A percentile compares a stretch with the other conserved stretches of the same genome.
Evolutionary conservation across 2,329 filamentous ascomycete genomes (phyloP).

Genomic region (Beauveria varroae): DNA sequence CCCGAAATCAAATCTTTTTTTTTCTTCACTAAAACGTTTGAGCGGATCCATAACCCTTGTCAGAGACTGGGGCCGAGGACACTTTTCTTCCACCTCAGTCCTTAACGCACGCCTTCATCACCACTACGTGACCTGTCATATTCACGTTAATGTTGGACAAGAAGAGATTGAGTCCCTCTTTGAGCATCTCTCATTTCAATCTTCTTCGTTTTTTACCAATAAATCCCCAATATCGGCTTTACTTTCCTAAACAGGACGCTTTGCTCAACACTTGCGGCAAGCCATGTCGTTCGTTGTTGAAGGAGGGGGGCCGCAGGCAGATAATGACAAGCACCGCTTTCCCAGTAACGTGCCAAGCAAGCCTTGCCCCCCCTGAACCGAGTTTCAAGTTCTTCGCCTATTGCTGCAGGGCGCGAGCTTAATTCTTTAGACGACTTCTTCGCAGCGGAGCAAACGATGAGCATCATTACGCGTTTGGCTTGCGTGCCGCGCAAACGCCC

Average conservation of each 20-base stretch:
- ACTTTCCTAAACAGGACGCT: too few species aligned
- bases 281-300: background rate
- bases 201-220: too few species aligned
- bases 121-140: slow-evolving; percentile 7
- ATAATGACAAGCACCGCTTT: background rate
- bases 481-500: background rate
- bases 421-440: background rate
- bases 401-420: background rate
- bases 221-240: too few species aligned
- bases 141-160: background rate
- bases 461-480: background rate
- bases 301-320: background rate
- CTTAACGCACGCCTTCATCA: background rate
- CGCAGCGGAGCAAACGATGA: too few species aligned
- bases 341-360: background rate
- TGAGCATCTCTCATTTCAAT: too few species aligned
- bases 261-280: too few species aligned
- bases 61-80: background rate
- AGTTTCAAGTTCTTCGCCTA: background rate
- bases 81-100: background rate
- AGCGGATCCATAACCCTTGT: background rate
- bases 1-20: background rate
- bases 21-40: background rate
- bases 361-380: background rate
- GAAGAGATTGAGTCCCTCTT: background rate